These are phyloP conservation scores for Hymenoscyphus fraxineus DNA, from an alignment of 2,329 filamentous ascomycete species.

Conservation along the genomic window DNA sequence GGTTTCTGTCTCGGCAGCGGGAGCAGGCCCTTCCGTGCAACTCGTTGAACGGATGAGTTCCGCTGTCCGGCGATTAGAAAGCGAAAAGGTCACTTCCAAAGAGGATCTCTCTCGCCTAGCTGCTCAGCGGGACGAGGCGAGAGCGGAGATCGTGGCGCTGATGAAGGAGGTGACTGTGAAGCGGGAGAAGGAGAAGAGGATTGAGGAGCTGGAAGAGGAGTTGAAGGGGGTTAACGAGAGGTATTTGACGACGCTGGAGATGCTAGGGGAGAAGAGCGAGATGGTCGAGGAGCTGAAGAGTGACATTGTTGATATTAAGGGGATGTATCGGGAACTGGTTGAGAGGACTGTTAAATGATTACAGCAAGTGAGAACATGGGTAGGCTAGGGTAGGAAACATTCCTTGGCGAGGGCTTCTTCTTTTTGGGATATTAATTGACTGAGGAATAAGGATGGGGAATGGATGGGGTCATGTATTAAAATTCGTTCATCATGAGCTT, in stretches of 20 bases:
- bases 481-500: no score
- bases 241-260: conserved; percentile 88
- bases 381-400: not conserved
- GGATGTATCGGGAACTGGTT: conserved; percentile 90
- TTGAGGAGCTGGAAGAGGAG: conserved; percentile 63
- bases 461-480: no score
- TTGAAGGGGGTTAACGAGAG: conserved; percentile 66
- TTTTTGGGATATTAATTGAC: no score
- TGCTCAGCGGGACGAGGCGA: conserved; percentile 84
- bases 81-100: conserved; percentile 81
- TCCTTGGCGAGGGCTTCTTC: not conserved
- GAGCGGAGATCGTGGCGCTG: conserved; percentile 83
- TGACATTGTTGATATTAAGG: conserved; percentile 90
- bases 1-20: conserved; percentile 83
- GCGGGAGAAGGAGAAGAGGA: conserved; percentile 54
- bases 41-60: conserved; percentile 95
- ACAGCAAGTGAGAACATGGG: not conserved
- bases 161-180: conserved; percentile 83
- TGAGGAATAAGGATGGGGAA: no score
- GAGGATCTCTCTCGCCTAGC: conserved; percentile 81
- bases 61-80: conserved; percentile 84
- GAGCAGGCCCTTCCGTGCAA: conserved; percentile 87
- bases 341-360: conserved; percentile 71
- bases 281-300: conserved; percentile 83
- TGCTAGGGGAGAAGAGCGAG: conserved; percentile 97